Evolutionary conservation across 176 grass and related monocot species (phyloP).

Genomic region (Eleusine indica): DNA sequence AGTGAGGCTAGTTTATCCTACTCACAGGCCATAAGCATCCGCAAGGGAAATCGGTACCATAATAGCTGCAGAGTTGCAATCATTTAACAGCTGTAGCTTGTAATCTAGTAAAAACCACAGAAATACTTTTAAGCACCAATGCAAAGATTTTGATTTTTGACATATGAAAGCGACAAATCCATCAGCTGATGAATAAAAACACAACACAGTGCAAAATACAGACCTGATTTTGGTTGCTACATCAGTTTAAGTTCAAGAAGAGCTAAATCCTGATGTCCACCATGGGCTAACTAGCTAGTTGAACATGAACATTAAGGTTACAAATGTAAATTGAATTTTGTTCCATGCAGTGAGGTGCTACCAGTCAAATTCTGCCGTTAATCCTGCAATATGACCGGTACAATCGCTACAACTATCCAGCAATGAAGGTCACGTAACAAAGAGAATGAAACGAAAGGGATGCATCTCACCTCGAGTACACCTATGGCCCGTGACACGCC

Average conservation of each 20-base stretch:
- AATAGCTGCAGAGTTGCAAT: neutral
- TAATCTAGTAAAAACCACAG: neutral
- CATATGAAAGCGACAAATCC: neutral
- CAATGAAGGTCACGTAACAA: neutral
- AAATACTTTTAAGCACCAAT: neutral
- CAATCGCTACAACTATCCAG: neutral
- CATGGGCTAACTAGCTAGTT: neutral
- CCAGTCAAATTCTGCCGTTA: neutral
- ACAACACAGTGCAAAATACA: neutral
- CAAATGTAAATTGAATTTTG: neutral
- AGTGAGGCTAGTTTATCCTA: neutral
- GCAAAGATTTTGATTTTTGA: neutral
- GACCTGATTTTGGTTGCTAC: neutral
- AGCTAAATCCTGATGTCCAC: neutral
- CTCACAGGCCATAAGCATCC: neutral
- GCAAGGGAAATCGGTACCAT: neutral
- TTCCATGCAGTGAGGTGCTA: neutral
- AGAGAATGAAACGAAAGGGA: neutral
- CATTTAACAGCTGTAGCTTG: neutral
- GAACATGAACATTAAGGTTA: neutral
- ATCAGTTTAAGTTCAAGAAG: neutral
- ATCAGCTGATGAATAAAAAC: neutral
- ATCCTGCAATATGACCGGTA: neutral
- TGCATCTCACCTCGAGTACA: conserved; percentile 74
- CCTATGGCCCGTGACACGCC: conserved; percentile 69